Evolutionary conservation across 2,329 filamentous ascomycete species (phyloP).

Genomic region (Fusarium sp.): DNA sequence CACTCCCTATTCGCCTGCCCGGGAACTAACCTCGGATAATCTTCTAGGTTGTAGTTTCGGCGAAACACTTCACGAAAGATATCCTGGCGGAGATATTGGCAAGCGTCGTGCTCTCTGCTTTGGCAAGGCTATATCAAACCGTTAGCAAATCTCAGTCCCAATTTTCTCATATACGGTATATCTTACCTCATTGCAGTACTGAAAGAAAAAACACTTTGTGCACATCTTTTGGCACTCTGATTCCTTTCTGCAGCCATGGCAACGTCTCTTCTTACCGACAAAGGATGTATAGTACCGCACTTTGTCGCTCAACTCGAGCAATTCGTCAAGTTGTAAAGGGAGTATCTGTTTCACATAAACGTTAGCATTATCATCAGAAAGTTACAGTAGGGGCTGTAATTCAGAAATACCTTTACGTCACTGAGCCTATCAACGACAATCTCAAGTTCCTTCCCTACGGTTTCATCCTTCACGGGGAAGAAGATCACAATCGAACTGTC

Average conservation of each 20-base stretch:
- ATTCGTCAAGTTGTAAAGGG: background rate
- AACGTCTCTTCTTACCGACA: conserved; percentile 3
- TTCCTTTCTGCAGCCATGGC: conserved; percentile 27
- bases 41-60: conserved; percentile 3
- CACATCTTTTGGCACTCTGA: background rate
- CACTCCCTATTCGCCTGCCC: background rate
- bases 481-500: conserved; percentile 21
- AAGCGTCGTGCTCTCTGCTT: background rate
- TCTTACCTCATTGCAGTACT: conserved; percentile 33
- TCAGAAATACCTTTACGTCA: conserved; percentile 3
- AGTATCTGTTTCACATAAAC: background rate
- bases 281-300: conserved; percentile 1
- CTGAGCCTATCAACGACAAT: conserved; percentile 1
- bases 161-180: background rate
- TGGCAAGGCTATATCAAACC: conserved; percentile 23
- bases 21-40: background rate
- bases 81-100: conserved; percentile 16
- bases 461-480: conserved; percentile 8
- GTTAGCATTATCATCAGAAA: background rate
- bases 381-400: background rate
- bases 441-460: background rate
- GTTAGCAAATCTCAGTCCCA: background rate
- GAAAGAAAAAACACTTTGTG: conserved; percentile 3
- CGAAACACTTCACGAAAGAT: conserved; percentile 18
- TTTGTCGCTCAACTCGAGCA: conserved; percentile 28